phyloP scores from a whole-genome alignment of 2,329 filamentous ascomycete species.

The Beauveria rudraprayagi region DNA sequence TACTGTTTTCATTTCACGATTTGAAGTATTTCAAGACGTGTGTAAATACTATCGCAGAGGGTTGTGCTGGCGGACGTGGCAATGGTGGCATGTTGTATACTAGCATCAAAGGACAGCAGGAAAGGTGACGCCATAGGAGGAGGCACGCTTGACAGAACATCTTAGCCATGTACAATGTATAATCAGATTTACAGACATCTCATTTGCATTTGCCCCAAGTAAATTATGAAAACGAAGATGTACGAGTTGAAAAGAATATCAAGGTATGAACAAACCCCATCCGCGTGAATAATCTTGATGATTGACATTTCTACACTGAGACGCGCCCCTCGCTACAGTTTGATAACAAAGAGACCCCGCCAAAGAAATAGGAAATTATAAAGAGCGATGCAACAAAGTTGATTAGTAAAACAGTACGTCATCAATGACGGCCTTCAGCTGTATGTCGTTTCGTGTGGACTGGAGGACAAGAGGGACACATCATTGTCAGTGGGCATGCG shows the following conservation, averaged over 20 bases:
- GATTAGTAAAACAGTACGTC: not conserved
- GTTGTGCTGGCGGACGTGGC: not conserved
- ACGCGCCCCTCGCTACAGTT: not conserved
- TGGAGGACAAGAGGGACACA: not conserved
- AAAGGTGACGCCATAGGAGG: not conserved
- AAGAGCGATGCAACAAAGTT: not conserved
- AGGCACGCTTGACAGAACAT: not conserved
- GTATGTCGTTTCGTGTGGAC: not conserved
- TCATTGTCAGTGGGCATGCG: too few relatives aligned
- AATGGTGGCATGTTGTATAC: not conserved
- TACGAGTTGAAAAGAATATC: not conserved
- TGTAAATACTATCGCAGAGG: not conserved
- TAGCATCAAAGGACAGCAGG: not conserved
- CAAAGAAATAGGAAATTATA: not conserved
- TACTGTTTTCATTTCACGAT: too few relatives aligned
- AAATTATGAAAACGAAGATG: not conserved
- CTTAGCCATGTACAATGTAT: constrained; percentile 2
- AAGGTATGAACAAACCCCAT: too few relatives aligned
- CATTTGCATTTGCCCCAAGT: not conserved
- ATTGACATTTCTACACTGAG: too few relatives aligned
- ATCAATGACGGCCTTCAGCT: not conserved
- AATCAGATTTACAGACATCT: not conserved
- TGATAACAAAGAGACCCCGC: not conserved
- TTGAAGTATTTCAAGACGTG: not conserved
- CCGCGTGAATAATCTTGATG: too few relatives aligned